These are phyloP conservation scores for Flaveria floridana DNA, from an alignment of 140 eudicot species.

Conservation along the genomic window DNA sequence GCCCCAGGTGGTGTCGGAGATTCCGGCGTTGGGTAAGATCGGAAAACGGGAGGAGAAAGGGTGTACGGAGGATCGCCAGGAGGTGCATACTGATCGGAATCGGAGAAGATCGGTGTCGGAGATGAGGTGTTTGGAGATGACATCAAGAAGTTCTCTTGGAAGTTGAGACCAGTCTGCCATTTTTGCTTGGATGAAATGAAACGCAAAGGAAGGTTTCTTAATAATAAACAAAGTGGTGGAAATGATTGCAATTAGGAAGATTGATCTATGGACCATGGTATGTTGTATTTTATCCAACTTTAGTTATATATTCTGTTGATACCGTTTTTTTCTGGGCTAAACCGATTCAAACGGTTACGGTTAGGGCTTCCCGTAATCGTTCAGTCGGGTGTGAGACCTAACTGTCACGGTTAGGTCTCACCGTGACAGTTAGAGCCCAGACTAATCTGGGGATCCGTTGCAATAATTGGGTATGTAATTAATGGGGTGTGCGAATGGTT, in stretches of 20 bases:
- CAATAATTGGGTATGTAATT: no score
- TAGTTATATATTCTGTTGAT: background rate
- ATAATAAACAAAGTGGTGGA: conserved; percentile 4
- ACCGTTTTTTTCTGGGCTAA: no score
- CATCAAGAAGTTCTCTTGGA: conserved; percentile 69
- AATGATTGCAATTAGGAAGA: background rate
- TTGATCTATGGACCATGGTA: no score
- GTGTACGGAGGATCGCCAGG: conserved; percentile 65
- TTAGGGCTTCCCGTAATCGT: no score
- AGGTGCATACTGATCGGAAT: conserved; percentile 80
- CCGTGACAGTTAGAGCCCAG: no score
- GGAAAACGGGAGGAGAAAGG: conserved; percentile 46
- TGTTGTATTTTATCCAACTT: background rate
- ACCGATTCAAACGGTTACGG: no score
- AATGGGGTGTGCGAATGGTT: no score
- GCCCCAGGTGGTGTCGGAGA: conserved; percentile 71
- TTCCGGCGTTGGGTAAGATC: conserved; percentile 62
- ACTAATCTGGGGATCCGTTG: no score
- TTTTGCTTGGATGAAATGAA: background rate
- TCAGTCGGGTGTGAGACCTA: no score
- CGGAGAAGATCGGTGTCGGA: conserved; percentile 66
- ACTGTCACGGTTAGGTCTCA: no score
- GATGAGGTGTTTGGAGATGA: conserved; percentile 51
- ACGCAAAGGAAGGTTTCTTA: conserved; percentile 2
- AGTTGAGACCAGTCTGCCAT: conserved; percentile 86